Conservation (phyloP, 441 rosid species). For the Bocquillonia castaneifolia region DNA sequence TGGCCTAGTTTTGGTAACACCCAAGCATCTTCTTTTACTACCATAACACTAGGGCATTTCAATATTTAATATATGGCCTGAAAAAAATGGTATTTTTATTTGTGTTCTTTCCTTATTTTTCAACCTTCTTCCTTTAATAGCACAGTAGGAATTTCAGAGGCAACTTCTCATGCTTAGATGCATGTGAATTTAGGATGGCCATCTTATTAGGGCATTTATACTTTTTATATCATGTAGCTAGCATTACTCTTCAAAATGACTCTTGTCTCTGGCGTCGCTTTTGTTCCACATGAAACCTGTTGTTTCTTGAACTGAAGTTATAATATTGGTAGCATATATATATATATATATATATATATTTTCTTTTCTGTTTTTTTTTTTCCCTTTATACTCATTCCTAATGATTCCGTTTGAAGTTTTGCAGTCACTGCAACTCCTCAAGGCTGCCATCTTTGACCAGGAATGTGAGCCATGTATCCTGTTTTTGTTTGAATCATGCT, state of each 20-base stretch:
- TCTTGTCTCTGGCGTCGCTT: neutral
- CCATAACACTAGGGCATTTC: too few relatives aligned
- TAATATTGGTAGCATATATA: too few relatives aligned
- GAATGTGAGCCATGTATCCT: slow-evolving; percentile 92
- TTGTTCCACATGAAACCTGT: neutral
- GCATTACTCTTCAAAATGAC: neutral
- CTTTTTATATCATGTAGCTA: neutral
- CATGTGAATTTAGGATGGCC: neutral
- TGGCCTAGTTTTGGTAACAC: too few relatives aligned
- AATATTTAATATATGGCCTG: neutral
- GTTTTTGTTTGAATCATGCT: neutral
- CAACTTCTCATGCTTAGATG: neutral
- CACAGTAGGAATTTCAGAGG: neutral
- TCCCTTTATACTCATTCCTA: neutral
- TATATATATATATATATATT: too few relatives aligned
- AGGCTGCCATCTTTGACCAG: slow-evolving; percentile 64
- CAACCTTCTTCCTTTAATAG: neutral
- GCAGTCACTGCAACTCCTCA: slow-evolving; percentile 82
- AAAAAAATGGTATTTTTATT: neutral
- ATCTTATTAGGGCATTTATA: neutral
- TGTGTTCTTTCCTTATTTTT: neutral
- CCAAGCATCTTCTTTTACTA: too few relatives aligned
- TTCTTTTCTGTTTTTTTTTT: neutral
- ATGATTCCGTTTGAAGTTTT: slow-evolving; percentile 17
- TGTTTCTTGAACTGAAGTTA: neutral